Evolutionary conservation across 2,329 filamentous ascomycete species (phyloP), one percentile per base, ranked within the genome.

Genomic region (Sphaerulina vaccinii): DNA sequence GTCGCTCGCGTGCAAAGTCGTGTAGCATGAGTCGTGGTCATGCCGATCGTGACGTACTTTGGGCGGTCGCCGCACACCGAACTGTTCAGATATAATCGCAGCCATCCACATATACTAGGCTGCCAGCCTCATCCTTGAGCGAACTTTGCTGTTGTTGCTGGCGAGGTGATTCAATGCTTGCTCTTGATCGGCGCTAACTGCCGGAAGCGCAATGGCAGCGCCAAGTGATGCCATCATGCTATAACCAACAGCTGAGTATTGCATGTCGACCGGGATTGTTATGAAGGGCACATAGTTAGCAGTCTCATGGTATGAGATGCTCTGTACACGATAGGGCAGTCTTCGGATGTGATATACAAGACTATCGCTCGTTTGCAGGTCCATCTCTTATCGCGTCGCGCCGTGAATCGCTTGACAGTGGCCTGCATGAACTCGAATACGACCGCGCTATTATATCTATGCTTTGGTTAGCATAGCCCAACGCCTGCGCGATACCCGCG

Each of bases 31-130:
- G 45, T 48, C 45, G 45, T 40, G 45, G 24, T 11, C 45, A n/a
- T 40, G 45, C 45, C 19, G 45, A 48, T 48, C 45, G 45, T 48
- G 45, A 48, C 45, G 45, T 40, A 48, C 13, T 19, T 21, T 23
- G 23, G 24, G n/a, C n/a, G n/a, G n/a, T n/a, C n/a, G n/a, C n/a
- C 45, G 35, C 23, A 21, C 22, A 23, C 45, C 36, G 22, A 40
- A 22, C 22, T n/a, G 22, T 27, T 21, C 24, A 40, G 10, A 27
- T 37, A 48, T 16, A n/a, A 16, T 33, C 23, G 39, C 15, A 40
- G 33, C 24, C 18, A 16, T 36, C 9, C 11, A 48, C 13, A 48
- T 48, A 48, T 40, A 38, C 32, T 16, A 24, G 5, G 11, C 29
- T 48, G 9, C 24, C 36, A 40, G 23, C 45, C 23, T 48, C 36